A percentile compares a stretch with the other conserved stretches of the same genome.
phyloP scores from a whole-genome alignment of 768 basidiomycete genomes.

The Rubroboletus pulcherrimus region DNA sequence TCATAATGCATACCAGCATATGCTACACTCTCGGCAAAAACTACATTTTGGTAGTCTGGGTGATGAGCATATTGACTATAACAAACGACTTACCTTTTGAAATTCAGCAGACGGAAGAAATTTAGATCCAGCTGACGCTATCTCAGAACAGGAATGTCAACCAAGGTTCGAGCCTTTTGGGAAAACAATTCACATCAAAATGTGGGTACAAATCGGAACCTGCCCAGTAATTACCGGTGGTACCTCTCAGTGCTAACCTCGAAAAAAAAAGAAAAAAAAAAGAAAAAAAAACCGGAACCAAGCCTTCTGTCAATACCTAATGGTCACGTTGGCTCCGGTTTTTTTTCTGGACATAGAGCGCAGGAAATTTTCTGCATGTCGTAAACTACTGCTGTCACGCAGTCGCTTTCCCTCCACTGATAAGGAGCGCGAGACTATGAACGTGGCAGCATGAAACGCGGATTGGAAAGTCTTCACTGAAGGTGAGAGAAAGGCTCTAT shows the following conservation, averaged over 20 bases:
- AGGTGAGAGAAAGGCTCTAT: constrained; percentile 6
- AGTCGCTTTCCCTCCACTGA: constrained; percentile 14
- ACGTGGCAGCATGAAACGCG: constrained; percentile 12
- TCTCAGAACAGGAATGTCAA: constrained; percentile 18
- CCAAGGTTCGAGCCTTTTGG: constrained; percentile 20
- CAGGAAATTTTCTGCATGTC: constrained; percentile 20
- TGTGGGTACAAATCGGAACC: constrained; percentile 8
- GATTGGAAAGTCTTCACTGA: neutral
- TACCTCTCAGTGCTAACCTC: constrained; percentile 4
- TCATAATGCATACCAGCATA: neutral
- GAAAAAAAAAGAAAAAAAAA: neutral
- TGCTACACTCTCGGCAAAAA: neutral
- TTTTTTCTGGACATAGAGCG: constrained; percentile 25
- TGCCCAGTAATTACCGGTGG: neutral
- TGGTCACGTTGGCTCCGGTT: constrained; percentile 10
- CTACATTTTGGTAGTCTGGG: neutral
- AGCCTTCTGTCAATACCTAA: constrained; percentile 19
- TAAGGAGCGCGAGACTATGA: constrained; percentile 15
- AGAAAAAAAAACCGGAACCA: neutral
- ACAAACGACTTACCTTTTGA: constrained; percentile 1
- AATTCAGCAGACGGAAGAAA: neutral
- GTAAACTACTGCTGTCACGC: constrained; percentile 22
- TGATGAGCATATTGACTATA: neutral
- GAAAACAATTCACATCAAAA: constrained; percentile 10
- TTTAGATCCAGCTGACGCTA: neutral